These are phyloP conservation scores for Suhomyces taliae DNA, from an alignment of 1,139 yeast genomes.

Conservation along the genomic window DNA sequence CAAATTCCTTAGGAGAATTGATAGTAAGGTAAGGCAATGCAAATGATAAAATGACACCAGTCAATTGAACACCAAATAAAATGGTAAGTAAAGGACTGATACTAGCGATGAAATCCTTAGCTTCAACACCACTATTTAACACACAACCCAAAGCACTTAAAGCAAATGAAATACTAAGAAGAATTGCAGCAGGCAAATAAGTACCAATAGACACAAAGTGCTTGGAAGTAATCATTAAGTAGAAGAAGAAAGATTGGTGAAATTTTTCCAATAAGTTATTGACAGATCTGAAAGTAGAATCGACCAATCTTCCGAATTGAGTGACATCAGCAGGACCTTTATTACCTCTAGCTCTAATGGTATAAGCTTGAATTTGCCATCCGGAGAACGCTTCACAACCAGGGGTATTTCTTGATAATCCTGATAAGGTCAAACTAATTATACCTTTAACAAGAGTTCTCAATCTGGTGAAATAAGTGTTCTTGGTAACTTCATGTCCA, in stretches of 20 bases:
- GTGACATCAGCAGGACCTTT: constrained; percentile 74
- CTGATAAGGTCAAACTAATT: constrained; percentile 66
- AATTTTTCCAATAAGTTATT: constrained; percentile 92
- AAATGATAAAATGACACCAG: constrained; percentile 30
- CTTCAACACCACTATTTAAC: constrained; percentile 42
- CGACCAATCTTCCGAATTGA: constrained; percentile 87
- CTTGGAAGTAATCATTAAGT: constrained; percentile 74
- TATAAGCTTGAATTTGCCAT: constrained; percentile 92
- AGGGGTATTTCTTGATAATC: constrained; percentile 53
- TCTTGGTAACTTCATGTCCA: constrained; percentile 41
- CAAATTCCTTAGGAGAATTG: constrained; percentile 13
- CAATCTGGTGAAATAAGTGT: constrained; percentile 56
- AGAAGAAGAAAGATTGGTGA: constrained; percentile 96
- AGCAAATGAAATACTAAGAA: constrained; percentile 70
- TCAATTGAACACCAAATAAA: constrained; percentile 37
- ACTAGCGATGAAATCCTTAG: constrained; percentile 23
- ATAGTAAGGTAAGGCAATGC: constrained; percentile 27
- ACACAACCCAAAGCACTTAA: constrained; percentile 65
- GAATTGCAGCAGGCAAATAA: constrained; percentile 82
- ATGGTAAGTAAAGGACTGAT: constrained; percentile 28
- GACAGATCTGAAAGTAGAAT: constrained; percentile 82
- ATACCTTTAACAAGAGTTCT: constrained; percentile 65
- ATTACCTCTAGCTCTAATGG: constrained; percentile 61
- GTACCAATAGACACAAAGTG: constrained; percentile 91
- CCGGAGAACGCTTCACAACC: constrained; percentile 95